Conservation (phyloP, 2,329 filamentous ascomycete genomes). For the Myriosclerotinia curreyana region DNA sequence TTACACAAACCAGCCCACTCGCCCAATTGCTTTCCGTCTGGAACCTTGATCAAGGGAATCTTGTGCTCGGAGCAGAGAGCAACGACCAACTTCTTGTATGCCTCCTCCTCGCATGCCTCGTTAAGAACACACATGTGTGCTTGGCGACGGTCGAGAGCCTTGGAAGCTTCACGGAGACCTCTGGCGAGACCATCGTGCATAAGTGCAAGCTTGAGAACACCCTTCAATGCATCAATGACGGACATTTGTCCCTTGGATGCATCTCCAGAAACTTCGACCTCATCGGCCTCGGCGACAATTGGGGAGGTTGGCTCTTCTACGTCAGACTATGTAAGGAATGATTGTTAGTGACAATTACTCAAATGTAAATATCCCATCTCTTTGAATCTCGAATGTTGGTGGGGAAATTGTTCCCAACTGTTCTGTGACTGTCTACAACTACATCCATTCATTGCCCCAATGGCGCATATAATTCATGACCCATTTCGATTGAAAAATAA, state of each 20-base stretch:
- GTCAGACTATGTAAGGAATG: constrained; percentile 71
- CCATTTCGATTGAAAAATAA: background rate
- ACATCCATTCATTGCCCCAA: constrained; percentile 6
- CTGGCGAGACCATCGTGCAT: constrained; percentile 99
- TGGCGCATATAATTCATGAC: constrained; percentile 4
- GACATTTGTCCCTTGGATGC: constrained; percentile 91
- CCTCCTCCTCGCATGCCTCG: constrained; percentile 99
- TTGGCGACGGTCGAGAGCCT: constrained; percentile 97
- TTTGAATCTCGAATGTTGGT: constrained; percentile 17
- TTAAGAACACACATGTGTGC: constrained; percentile 99
- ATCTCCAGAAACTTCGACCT: constrained; percentile 96
- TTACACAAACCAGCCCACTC: constrained; percentile 99
- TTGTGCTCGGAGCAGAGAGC: constrained; percentile 99
- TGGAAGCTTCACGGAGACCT: constrained; percentile 96
- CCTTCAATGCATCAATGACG: constrained; percentile 97
- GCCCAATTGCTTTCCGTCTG: constrained; percentile 98
- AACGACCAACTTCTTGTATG: constrained; percentile 99
- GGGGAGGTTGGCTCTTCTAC: constrained; percentile 98
- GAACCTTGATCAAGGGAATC: constrained; percentile 99
- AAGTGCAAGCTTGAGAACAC: constrained; percentile 95
- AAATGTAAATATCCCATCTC: background rate
- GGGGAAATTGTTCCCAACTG: background rate
- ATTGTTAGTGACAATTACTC: constrained; percentile 8
- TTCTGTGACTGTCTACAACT: background rate
- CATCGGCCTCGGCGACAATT: constrained; percentile 75